Evolutionary conservation across 345 rosid genomes (phyloP).

Genomic region (Cardamine chenopodiifolia): DNA sequence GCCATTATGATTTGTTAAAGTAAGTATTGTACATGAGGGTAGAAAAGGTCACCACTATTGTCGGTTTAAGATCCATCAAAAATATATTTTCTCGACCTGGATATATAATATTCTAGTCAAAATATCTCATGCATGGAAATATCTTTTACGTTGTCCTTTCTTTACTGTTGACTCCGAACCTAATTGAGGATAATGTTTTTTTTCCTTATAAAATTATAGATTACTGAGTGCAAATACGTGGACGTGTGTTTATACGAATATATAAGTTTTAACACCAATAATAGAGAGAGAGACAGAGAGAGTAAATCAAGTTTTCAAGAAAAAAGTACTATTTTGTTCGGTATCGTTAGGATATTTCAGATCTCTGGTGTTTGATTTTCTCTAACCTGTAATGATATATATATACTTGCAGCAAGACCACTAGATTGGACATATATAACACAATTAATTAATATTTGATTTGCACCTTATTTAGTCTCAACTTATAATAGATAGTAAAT

Average conservation of each 20-base stretch:
- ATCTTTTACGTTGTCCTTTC: constrained; percentile 35
- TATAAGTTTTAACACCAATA: constrained; percentile 24
- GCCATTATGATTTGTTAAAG: constrained; percentile 18
- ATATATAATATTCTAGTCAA: constrained; percentile 1
- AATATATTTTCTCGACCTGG: constrained; percentile 19
- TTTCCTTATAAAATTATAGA: background rate
- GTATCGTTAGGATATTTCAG: constrained; percentile 31
- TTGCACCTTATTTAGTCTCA: constrained; percentile 17
- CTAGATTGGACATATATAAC: background rate
- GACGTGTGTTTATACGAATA: constrained; percentile 30
- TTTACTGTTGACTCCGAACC: constrained; percentile 26
- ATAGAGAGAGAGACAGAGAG: background rate
- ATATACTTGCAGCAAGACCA: constrained; percentile 6
- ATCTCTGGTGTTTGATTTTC: constrained; percentile 25
- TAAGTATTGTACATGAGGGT: background rate
- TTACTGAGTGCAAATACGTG: constrained; percentile 22
- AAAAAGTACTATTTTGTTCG: constrained; percentile 35
- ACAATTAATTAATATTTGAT: background rate
- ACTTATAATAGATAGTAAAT: background rate
- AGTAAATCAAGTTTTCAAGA: constrained; percentile 14
- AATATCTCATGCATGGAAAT: constrained; percentile 40
- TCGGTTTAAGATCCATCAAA: constrained; percentile 33
- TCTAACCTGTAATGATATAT: constrained; percentile 10
- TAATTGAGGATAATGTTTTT: constrained; percentile 34
- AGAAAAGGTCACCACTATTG: background rate